Evolutionary conservation across 768 basidiomycete genomes (phyloP), one percentile per base, ranked within the genome.

Genomic region (Galerina marginata): DNA sequence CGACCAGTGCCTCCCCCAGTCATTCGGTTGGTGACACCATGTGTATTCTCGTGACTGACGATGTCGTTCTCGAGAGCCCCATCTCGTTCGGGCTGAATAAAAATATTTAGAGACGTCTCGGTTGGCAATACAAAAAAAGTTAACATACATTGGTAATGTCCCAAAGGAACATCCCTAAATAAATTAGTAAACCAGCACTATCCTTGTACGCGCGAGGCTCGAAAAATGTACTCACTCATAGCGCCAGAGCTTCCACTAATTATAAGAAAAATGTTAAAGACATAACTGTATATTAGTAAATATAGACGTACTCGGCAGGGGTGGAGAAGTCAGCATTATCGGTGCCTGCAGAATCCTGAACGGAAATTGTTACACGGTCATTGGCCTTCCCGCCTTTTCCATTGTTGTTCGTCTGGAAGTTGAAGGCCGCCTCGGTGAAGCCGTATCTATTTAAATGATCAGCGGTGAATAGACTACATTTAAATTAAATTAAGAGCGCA

Each of bases 51-150:
- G 55, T 82, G 81, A 12, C 73, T 70, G 14, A 82, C 70, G 57
- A 81, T 84, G 66, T 88, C 87, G 65, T 86, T 86, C 66, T 88
- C 86, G 26, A 89, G 72, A 15, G 86, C 81, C 33, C 87, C 88
- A 53, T 90, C 88, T 43, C 88, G 81, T 68, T 81, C 73, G n/a
- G 86, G 85, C 69, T 83, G 47, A 9, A 48, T 33, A 38, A 10
- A 54, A 60, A 36, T 33, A 38, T 11, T 39, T 9, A 26, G 29
- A 67, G 63, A 46, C 33, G 11, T 23, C 46, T 46, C 49, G n/a
- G n/a, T n/a, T n/a, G n/a, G n/a, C n/a, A 47, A 42, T n/a, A 16
- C 15, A 14, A 52, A 60, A 20, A 5, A 5, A 0, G 29, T 1
- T 33, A 3, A 33, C 29, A 59, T 58, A 75, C 74, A 29, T 58